These are phyloP conservation scores for Fusarium floridanum DNA, from an alignment of 2,329 filamentous ascomycete species.

Conservation along the genomic window DNA sequence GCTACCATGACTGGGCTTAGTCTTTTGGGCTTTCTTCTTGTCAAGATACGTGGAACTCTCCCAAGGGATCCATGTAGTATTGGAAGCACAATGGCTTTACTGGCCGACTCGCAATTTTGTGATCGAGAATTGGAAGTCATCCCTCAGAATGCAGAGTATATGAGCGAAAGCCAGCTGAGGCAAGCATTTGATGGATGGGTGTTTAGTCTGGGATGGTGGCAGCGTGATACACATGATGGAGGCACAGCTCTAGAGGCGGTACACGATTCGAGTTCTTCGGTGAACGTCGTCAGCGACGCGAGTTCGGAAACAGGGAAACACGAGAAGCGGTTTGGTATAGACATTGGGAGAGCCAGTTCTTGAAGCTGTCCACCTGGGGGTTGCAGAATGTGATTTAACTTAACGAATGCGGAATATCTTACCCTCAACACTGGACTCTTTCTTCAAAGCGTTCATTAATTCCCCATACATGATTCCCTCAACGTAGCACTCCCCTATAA, in stretches of 20 bases:
- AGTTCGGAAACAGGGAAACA: background rate
- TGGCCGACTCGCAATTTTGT: slow-evolving; percentile 16
- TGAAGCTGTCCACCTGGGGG: background rate
- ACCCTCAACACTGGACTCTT: background rate
- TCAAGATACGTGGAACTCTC: background rate
- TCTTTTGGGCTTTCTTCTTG: background rate
- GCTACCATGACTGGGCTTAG: background rate
- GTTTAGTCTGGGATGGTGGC: slow-evolving; percentile 12
- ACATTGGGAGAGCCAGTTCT: background rate
- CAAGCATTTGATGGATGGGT: slow-evolving; percentile 1
- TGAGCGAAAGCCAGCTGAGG: background rate
- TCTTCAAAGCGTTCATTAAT: background rate
- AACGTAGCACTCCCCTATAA: slow-evolving; percentile 13
- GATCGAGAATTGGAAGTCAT: background rate
- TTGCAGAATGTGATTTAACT: background rate
- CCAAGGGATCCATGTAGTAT: background rate
- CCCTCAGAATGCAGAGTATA: background rate
- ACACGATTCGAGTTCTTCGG: background rate
- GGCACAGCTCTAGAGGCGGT: background rate
- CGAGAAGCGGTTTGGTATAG: background rate
- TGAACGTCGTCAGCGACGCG: background rate
- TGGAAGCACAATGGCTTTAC: slow-evolving; percentile 8
- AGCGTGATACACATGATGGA: background rate
- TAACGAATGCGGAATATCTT: background rate
- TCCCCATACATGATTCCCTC: slow-evolving; percentile 12